Percentiles rank a stretch among this genome's conserved stretches.
Conservation (phyloP, 345 rosid genomes). For the thale cress (Arabidopsis thaliana) region DNA sequence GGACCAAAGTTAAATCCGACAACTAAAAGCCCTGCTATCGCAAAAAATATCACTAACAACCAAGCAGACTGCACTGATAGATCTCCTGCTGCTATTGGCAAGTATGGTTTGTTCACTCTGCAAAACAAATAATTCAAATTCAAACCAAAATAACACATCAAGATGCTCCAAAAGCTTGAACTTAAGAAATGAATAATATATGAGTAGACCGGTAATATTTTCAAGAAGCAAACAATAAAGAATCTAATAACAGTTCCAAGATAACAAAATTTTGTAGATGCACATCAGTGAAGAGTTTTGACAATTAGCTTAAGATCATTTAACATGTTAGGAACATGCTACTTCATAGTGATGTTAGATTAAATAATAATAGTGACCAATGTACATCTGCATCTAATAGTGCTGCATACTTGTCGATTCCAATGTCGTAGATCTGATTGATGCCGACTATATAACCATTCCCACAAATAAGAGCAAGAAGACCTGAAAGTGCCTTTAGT, state of each 20-base stretch:
- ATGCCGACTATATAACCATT: conserved; percentile 98
- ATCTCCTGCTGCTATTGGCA: conserved; percentile 99
- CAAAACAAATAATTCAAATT: conserved; percentile 32
- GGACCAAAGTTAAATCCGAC: conserved; percentile 83
- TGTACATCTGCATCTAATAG: conserved; percentile 7
- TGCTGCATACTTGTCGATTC: conserved; percentile 86
- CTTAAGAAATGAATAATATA: background rate
- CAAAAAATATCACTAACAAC: conserved; percentile 82
- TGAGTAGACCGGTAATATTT: background rate
- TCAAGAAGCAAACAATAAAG: conserved; percentile 11
- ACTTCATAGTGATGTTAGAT: background rate
- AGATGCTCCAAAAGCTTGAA: conserved; percentile 17
- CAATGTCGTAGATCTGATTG: conserved; percentile 96
- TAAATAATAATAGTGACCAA: background rate
- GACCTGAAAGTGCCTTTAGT: conserved; percentile 82
- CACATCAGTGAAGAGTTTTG: background rate
- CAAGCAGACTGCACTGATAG: conserved; percentile 92
- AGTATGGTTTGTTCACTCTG: conserved; percentile 98
- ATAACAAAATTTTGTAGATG: background rate
- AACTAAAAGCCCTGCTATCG: conserved; percentile 69
- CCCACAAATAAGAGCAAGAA: conserved; percentile 89
- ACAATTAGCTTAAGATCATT: conserved; percentile 10
- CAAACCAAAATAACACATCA: background rate
- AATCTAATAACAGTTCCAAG: background rate
- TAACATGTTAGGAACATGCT: conserved; percentile 8